Evolutionary conservation across 1,139 yeast species (phyloP).

Genomic region (Geotrichum candidum): DNA sequence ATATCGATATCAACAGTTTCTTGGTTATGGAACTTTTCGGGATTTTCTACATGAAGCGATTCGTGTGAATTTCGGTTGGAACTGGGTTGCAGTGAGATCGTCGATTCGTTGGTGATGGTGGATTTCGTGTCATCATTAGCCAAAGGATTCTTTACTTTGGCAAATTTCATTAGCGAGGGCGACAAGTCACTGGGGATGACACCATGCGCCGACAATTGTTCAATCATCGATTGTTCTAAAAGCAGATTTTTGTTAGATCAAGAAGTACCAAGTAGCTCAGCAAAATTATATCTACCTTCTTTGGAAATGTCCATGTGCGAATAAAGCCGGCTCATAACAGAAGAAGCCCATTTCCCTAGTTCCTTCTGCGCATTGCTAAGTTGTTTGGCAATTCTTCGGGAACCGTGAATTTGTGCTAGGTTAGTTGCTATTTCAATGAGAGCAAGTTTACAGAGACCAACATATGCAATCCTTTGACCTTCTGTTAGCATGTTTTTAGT

Average conservation of each 20-base stretch:
- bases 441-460: slow-evolving; percentile 73
- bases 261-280: background rate
- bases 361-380: slow-evolving; percentile 70
- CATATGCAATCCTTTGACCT: slow-evolving; percentile 84
- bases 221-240: slow-evolving; percentile 76
- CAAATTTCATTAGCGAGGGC: slow-evolving; percentile 39
- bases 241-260: slow-evolving; percentile 1
- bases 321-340: slow-evolving; percentile 64
- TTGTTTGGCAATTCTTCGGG: slow-evolving; percentile 43
- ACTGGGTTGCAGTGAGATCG: background rate
- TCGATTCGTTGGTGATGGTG: slow-evolving; percentile 2
- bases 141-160: slow-evolving; percentile 30
- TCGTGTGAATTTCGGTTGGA: slow-evolving; percentile 7
- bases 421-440: slow-evolving; percentile 78
- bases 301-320: slow-evolving; percentile 69
- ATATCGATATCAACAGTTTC: slow-evolving; percentile 59
- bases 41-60: slow-evolving; percentile 27
- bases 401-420: slow-evolving; percentile 54
- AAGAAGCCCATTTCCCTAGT: slow-evolving; percentile 80
- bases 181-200: slow-evolving; percentile 68
- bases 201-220: slow-evolving; percentile 77
- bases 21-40: slow-evolving; percentile 37
- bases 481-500: slow-evolving; percentile 80
- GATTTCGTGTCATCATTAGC: slow-evolving; percentile 8
- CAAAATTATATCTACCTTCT: slow-evolving; percentile 33